A percentile compares a stretch with the other conserved stretches of the same genome.
Evolutionary conservation across 192 early-diverging fungal genomes (phyloP).

Genomic region (Gigaspora rosea): DNA sequence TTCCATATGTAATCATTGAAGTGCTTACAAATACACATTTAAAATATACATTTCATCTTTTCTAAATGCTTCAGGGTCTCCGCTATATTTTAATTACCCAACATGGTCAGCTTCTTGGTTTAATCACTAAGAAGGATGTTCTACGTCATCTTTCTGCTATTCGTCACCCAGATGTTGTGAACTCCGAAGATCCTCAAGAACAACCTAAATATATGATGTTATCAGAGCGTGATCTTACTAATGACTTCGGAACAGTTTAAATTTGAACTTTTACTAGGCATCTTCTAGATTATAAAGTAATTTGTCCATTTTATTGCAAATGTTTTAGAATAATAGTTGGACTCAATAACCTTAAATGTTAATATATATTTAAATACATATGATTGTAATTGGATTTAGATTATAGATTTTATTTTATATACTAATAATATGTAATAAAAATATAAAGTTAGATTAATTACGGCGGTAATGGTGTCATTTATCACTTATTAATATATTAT

Average conservation of each 20-base stretch:
- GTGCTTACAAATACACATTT: not conserved
- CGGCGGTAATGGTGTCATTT: too few species aligned
- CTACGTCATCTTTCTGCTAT: slow-evolving; percentile 51
- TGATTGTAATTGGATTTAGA: too few species aligned
- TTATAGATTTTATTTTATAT: too few species aligned
- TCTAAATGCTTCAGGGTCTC: slow-evolving; percentile 44
- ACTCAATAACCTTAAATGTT: too few species aligned
- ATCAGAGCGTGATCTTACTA: slow-evolving; percentile 10
- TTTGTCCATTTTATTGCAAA: too few species aligned
- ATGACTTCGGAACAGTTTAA: slow-evolving; percentile 18
- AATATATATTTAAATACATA: too few species aligned
- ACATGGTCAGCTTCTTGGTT: slow-evolving; percentile 59
- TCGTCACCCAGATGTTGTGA: slow-evolving; percentile 30
- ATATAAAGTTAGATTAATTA: too few species aligned
- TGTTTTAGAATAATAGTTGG: too few species aligned
- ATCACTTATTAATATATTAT: too few species aligned
- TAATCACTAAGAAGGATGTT: slow-evolving; percentile 76
- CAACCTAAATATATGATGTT: slow-evolving; percentile 20
- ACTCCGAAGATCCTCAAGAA: slow-evolving; percentile 15
- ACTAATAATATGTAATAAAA: too few species aligned
- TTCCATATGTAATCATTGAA: not conserved
- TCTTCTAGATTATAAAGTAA: too few species aligned
- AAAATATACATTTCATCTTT: not conserved
- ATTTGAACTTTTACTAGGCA: not conserved
- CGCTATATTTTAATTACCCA: slow-evolving; percentile 63